Percentiles rank a stretch among this genome's conserved stretches.
These are phyloP conservation scores for Dothidotthia symphoricarpi DNA, from an alignment of 2,329 filamentous ascomycete species.

Conservation along the genomic window DNA sequence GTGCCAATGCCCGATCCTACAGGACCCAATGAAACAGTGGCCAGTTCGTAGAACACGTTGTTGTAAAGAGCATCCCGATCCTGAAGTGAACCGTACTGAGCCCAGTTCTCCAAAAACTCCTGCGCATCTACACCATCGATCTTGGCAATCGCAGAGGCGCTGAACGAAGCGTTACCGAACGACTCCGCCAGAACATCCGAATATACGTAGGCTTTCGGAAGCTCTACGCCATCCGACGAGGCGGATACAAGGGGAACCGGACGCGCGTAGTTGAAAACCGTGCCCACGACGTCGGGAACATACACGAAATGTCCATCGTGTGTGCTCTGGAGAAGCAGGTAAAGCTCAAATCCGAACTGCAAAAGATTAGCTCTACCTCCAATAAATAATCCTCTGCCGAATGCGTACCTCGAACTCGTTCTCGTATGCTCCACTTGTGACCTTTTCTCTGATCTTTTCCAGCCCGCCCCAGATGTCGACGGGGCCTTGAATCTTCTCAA, in stretches of 20 bases:
- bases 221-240: conserved; percentile 50
- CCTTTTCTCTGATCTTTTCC: conserved; percentile 42
- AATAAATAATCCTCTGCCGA: no score
- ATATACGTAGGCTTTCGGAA: conserved; percentile 59
- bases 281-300: conserved; percentile 54
- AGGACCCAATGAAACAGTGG: conserved; percentile 44
- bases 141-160: conserved; percentile 51
- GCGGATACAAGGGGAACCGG: conserved; percentile 58
- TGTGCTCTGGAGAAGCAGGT: conserved; percentile 50
- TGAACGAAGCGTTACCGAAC: conserved; percentile 43
- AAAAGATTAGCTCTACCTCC: conserved; percentile 4
- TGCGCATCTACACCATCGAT: conserved; percentile 60
- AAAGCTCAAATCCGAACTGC: conserved; percentile 36
- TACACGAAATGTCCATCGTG: conserved; percentile 66
- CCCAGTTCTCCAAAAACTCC: conserved; percentile 50
- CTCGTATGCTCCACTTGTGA: conserved; percentile 37
- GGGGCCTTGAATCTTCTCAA: conserved; percentile 45
- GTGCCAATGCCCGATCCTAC: conserved; percentile 45
- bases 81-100: conserved; percentile 51
- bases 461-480: conserved; percentile 45
- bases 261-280: conserved; percentile 52
- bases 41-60: conserved; percentile 49
- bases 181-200: conserved; percentile 47
- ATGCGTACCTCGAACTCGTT: conserved; percentile 43
- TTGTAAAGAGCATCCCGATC: conserved; percentile 60